Percentiles rank a stretch among this genome's conserved stretches.
These are phyloP conservation scores for Periglandula ipomoeae DNA, from an alignment of 2,329 filamentous ascomycete species.

Conservation along the genomic window DNA sequence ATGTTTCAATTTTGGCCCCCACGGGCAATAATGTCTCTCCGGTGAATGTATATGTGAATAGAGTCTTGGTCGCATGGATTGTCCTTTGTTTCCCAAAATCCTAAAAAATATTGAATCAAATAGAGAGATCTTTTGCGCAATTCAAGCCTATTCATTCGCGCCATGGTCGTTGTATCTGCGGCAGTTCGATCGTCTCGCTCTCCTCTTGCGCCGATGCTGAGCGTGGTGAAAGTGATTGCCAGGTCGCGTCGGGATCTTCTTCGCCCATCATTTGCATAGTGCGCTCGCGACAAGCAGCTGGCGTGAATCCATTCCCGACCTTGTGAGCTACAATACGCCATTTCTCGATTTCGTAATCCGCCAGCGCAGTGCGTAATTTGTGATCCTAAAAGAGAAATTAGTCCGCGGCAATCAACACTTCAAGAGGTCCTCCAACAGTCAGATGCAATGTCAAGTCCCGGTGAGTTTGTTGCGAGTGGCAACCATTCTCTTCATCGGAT, in stretches of 20 bases:
- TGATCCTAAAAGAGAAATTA: constrained; percentile 48
- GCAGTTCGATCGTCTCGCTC: constrained; percentile 11
- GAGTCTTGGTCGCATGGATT: background rate
- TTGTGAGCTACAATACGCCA: constrained; percentile 90
- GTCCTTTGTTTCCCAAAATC: background rate
- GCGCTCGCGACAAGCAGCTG: constrained; percentile 77
- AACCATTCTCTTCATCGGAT: background rate
- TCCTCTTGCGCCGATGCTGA: constrained; percentile 15
- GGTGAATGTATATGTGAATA: background rate
- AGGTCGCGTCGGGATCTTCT: constrained; percentile 34
- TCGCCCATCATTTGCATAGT: constrained; percentile 51
- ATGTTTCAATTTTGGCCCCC: background rate
- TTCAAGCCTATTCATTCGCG: background rate
- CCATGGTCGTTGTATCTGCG: constrained; percentile 14
- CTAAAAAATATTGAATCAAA: background rate
- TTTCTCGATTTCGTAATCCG: constrained; percentile 83
- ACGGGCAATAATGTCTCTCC: background rate
- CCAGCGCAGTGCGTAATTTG: constrained; percentile 66
- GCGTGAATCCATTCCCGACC: constrained; percentile 82
- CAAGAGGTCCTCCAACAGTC: no score
- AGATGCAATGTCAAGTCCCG: no score
- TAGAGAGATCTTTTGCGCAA: background rate
- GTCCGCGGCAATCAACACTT: no score
- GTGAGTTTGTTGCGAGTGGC: background rate
- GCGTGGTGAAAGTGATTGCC: constrained; percentile 47